These are phyloP conservation scores for Cadophora gregata DNA, from an alignment of 2,329 filamentous ascomycete genomes.

Conservation along the genomic window DNA sequence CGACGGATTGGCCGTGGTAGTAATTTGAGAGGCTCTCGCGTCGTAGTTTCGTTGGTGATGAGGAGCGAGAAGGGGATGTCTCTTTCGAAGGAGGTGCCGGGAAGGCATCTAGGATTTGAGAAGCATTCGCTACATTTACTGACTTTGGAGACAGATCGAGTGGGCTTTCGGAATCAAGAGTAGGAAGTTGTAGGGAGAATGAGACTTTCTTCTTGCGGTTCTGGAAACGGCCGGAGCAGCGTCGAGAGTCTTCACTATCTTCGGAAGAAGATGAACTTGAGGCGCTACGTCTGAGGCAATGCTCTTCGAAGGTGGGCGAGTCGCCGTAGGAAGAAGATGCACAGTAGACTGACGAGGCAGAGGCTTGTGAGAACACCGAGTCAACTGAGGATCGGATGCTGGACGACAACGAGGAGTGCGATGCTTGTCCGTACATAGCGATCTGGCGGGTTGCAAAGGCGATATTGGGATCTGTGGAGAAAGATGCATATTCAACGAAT, in stretches of 20 bases:
- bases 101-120: constrained; percentile 29
- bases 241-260: constrained; percentile 5
- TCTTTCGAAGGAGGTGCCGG: constrained; percentile 25
- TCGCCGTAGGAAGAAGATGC: constrained; percentile 27
- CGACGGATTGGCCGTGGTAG: constrained; percentile 23
- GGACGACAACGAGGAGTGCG: constrained; percentile 31
- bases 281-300: constrained; percentile 16
- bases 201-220: constrained; percentile 42
- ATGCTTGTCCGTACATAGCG: constrained; percentile 11
- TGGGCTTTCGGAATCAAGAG: constrained; percentile 14
- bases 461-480: constrained; percentile 30
- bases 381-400: constrained; percentile 40
- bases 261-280: constrained; percentile 19
- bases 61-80: constrained; percentile 14
- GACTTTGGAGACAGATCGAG: neutral
- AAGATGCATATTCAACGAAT: constrained; percentile 34
- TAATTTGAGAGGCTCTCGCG: constrained; percentile 19
- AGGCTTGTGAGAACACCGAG: constrained; percentile 39
- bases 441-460: constrained; percentile 13
- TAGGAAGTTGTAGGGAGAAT: constrained; percentile 31
- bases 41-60: constrained; percentile 3
- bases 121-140: constrained; percentile 9
- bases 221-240: constrained; percentile 23
- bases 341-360: constrained; percentile 31
- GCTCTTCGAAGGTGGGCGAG: constrained; percentile 24